phyloP scores from a whole-genome alignment of 257 asterid species.

The Salvia hispanica region DNA sequence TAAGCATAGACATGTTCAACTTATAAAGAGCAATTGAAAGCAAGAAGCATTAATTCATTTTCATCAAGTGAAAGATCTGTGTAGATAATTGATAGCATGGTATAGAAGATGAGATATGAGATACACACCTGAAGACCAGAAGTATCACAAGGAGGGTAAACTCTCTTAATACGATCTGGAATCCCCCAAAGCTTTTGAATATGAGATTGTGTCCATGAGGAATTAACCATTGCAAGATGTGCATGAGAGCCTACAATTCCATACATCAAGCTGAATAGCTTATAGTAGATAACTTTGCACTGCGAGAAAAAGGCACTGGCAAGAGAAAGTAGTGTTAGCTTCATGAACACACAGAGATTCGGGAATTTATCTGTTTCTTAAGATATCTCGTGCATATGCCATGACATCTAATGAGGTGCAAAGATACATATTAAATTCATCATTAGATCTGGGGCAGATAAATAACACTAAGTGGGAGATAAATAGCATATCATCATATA shows the following conservation, averaged over 20 bases:
- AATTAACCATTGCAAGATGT: slow-evolving; percentile 91
- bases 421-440: slow-evolving; percentile 8
- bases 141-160: slow-evolving; percentile 97
- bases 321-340: slow-evolving; percentile 36
- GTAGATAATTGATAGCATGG: slow-evolving; percentile 5
- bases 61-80: background rate
- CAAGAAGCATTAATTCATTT: slow-evolving; percentile 19
- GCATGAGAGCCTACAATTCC: slow-evolving; percentile 82
- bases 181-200: slow-evolving; percentile 91
- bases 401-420: slow-evolving; percentile 8
- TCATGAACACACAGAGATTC: slow-evolving; percentile 22
- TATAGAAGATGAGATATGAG: slow-evolving; percentile 18
- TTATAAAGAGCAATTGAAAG: background rate
- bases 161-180: slow-evolving; percentile 66
- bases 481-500: background rate
- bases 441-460: slow-evolving; percentile 4
- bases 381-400: slow-evolving; percentile 8
- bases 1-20: no score
- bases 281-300: slow-evolving; percentile 74
- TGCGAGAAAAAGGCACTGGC: slow-evolving; percentile 66
- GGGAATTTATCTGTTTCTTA: slow-evolving; percentile 1
- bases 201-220: slow-evolving; percentile 93
- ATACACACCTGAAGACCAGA: slow-evolving; percentile 79
- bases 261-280: slow-evolving; percentile 82
- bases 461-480: background rate